These are phyloP conservation scores for Picochlorum sp. DNA, from an alignment of 139 green algal genomes.

Conservation along the genomic window DNA sequence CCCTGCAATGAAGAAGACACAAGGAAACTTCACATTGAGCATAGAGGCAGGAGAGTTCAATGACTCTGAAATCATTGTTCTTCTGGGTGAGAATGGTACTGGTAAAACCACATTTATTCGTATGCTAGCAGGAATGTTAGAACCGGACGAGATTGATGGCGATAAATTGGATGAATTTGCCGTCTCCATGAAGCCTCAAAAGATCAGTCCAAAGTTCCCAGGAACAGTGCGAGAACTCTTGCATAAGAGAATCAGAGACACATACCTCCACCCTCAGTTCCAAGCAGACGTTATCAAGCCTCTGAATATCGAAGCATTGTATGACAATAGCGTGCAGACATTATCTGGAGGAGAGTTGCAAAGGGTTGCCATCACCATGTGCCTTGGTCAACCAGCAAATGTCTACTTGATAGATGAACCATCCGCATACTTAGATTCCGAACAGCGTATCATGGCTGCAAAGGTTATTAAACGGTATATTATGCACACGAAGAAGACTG, in stretches of 20 bases:
- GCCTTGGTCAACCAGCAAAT: constrained; percentile 85
- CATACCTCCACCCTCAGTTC: constrained; percentile 92
- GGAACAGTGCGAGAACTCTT: constrained; percentile 82
- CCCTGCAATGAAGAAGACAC: constrained; percentile 84
- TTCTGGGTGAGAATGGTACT: constrained; percentile 97
- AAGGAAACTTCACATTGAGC: constrained; percentile 53
- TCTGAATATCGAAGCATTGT: constrained; percentile 81
- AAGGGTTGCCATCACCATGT: constrained; percentile 91
- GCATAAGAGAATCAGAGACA: constrained; percentile 89
- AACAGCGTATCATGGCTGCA: constrained; percentile 95
- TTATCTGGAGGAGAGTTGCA: constrained; percentile 88
- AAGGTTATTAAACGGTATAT: constrained; percentile 99
- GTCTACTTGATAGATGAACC: constrained; percentile 99
- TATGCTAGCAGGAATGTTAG: constrained; percentile 85
- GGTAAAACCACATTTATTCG: constrained; percentile 99
- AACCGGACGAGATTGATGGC: constrained; percentile 42
- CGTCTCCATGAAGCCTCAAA: constrained; percentile 98
- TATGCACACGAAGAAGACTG: constrained; percentile 98
- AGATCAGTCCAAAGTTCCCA: constrained; percentile 97
- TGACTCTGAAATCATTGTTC: constrained; percentile 92
- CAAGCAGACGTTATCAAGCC: constrained; percentile 85
- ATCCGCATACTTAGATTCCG: constrained; percentile 94
- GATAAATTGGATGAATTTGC: constrained; percentile 77
- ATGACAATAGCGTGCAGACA: constrained; percentile 93
- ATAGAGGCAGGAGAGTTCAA: constrained; percentile 89